Percentiles rank a stretch among this genome's conserved stretches.
Evolutionary conservation across 2,329 filamentous ascomycete genomes (phyloP).

Genomic region (Gremmenia infestans): DNA sequence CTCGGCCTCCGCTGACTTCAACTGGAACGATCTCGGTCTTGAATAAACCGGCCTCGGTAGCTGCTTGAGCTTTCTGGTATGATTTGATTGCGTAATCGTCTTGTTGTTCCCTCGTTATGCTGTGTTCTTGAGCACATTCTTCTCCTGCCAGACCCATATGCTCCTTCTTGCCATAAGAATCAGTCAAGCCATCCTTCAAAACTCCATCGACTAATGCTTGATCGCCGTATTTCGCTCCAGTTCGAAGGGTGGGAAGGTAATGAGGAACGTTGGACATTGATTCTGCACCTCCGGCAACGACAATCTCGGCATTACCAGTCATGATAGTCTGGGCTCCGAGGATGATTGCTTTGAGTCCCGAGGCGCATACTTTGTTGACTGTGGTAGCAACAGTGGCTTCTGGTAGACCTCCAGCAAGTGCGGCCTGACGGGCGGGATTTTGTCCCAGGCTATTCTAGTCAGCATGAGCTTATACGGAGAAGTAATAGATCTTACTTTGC

Average conservation of each 20-base stretch:
- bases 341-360: slow-evolving; percentile 88
- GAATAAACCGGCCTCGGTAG: slow-evolving; percentile 78
- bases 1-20: slow-evolving; percentile 80
- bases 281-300: slow-evolving; percentile 92
- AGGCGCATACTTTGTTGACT: slow-evolving; percentile 99
- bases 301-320: slow-evolving; percentile 85
- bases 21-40: slow-evolving; percentile 82
- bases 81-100: slow-evolving; percentile 94
- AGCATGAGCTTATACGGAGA: slow-evolving; percentile 2
- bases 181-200: slow-evolving; percentile 88
- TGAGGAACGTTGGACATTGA: slow-evolving; percentile 98
- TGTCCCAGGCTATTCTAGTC: slow-evolving; percentile 69
- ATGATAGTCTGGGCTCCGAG: slow-evolving; percentile 96
- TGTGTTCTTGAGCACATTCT: slow-evolving; percentile 83
- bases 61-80: slow-evolving; percentile 89
- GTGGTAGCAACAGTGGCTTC: slow-evolving; percentile 81
- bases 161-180: slow-evolving; percentile 86
- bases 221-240: slow-evolving; percentile 89
- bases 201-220: slow-evolving; percentile 85
- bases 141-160: slow-evolving; percentile 94
- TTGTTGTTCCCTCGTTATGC: slow-evolving; percentile 76
- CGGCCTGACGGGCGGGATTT: slow-evolving; percentile 92
- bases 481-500: slow-evolving; percentile 63
- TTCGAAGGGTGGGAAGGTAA: slow-evolving; percentile 85
- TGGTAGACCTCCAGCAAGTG: slow-evolving; percentile 79